Base-by-base conservation (phyloP, 345 rosid species). In the Eutrema japonicum region DNA sequence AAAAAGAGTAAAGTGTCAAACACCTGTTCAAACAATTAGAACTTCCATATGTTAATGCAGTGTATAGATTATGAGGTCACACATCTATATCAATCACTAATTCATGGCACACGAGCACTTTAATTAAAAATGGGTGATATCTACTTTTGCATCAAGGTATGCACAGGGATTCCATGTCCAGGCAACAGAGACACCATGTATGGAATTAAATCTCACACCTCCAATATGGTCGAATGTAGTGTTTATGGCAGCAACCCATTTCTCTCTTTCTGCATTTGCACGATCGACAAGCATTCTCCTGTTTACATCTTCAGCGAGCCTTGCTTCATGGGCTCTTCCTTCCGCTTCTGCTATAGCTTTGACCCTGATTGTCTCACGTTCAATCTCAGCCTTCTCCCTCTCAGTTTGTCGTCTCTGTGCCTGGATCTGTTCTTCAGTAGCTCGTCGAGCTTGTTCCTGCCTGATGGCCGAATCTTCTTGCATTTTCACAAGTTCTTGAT, bases 291-390 rank as follows among this genome's bases (percentile, higher is more conserved):
- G 89, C 36, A 95, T 86, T 79, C 97, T 77, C 76, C 98, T 82
- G 73, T 95, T 92, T n/a, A 95, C 94, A 55, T 95, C 99, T 81
- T 95, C 99, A 72, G 97, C 89, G 63, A 95, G 88, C 84, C 90
- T 95, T 52, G 94, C 96, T 74, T 95, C 99, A 77, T 92, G 98
- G 57, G 97, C 98, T 81, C 99, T 87, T 73, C 97, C 99, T 85
- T 92, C 98, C 22, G 97, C 99, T 80, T 95, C 98, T 33, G 99
- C 98, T 81, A 95, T 86, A 59, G 97, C 91, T 84, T 85, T 86
- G 74, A 92, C 96, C 66, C 87, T 82, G 75, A 95, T 92, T 62
- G 99, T 95, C 84, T 95, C 98, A 59, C 98, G 95, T 73, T 95
- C 97, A 14, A 95, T 83, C 82, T 95, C 97, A 77, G 98, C 99